Conservation (phyloP, 495 filamentous ascomycete species). For the Lasiosphaeria miniovina region DNA sequence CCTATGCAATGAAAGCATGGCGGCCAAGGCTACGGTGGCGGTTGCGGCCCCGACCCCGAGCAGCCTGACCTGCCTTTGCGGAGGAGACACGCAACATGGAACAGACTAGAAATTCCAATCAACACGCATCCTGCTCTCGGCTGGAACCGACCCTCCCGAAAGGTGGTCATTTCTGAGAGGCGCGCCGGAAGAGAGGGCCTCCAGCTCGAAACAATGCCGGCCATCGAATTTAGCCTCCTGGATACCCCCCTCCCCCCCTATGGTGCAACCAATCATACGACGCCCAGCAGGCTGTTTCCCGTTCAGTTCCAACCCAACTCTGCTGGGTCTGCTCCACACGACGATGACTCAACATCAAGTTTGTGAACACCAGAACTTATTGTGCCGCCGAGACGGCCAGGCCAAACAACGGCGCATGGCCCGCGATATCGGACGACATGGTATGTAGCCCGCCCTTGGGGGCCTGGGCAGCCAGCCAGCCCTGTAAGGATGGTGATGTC, state of each 20-base stretch:
- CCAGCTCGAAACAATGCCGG: slow-evolving; percentile 8
- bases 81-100: background rate
- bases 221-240: slow-evolving; percentile 9
- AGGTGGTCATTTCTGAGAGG: background rate
- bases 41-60: background rate
- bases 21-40: background rate
- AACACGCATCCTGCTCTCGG: background rate
- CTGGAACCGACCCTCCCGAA: slow-evolving; percentile 3
- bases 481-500: too few relatives aligned
- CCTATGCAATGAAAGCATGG: too few relatives aligned
- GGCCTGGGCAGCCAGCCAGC: background rate
- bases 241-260: background rate
- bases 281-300: background rate
- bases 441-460: background rate
- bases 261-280: slow-evolving; percentile 3
- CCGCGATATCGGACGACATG: background rate
- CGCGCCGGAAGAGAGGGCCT: background rate
- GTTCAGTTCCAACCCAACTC: slow-evolving; percentile 6
- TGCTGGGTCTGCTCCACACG: slow-evolving; percentile 1
- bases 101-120: slow-evolving; percentile 1
- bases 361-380: background rate
- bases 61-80: background rate
- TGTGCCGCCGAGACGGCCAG: background rate
- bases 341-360: slow-evolving; percentile 10
- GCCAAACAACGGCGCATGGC: background rate